Evolutionary conservation across 352 stramenopile genomes (phyloP), one percentile per base, ranked within the genome.

Genomic region (Discostella stelligera): DNA sequence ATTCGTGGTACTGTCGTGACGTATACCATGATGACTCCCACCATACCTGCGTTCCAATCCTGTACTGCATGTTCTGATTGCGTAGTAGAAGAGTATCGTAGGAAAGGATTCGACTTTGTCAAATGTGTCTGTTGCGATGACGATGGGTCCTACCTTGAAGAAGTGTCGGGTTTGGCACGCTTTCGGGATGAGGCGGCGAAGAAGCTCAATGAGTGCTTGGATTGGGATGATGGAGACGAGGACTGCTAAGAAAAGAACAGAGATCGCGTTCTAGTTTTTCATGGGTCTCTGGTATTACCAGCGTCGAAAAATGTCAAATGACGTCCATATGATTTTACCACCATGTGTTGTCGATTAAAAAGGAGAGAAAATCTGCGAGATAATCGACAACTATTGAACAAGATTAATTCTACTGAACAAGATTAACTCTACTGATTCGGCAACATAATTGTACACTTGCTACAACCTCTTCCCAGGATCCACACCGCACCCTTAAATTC

Each of bases 61-160:
- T 99, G 97, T 77, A 98, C 98, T 41, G 97, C 94, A 20, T 99
- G 97, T 82, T 97, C 95, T 41, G 61, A 86, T 7, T 77, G 86
- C 6, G 94, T 99, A 0, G 59, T 99, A 13, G 86, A 94, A 9
- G 93, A 90, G 10, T 99, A 98, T 76, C 55, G 75, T 18, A 74
- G 81, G 8, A 62, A 85, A 44, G 88, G 86, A 48, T 83, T 89
- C 44, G 82, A 86, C 32, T 88, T 94, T 37, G 82, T 95, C 0
- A 77, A 85, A 49, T 59, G 77, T 30, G 84, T 91, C 18, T 94
- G 84, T 55, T 66, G 82, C 30, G 88, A 92, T 27, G 71, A 80
- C 3, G 73, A 82, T 72, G 73, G 82, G 18, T 74, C 65, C 14
- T 91, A 87, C 37, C 80, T 96, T 54, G 92, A 95, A 63, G 66